A percentile compares a stretch with the other conserved stretches of the same genome.
These are phyloP conservation scores for Aphanomyces cochlioides DNA, from an alignment of 352 stramenopile genomes.

Conservation along the genomic window DNA sequence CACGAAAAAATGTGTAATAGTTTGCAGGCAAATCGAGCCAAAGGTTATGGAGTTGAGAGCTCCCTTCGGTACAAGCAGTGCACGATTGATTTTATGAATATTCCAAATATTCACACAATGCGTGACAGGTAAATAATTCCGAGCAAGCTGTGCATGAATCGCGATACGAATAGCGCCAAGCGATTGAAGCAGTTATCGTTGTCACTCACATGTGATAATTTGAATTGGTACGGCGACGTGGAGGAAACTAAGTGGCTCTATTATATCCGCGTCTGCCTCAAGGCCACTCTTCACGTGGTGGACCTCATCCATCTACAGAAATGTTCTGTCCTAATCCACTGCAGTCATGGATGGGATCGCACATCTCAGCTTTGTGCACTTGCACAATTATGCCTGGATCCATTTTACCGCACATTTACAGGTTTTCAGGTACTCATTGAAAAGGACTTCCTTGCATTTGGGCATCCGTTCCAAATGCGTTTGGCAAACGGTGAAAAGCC, in stretches of 20 bases:
- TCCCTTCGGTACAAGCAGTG: constrained; percentile 93
- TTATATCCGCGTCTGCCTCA: constrained; percentile 93
- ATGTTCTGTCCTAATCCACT: constrained; percentile 76
- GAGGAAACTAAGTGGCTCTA: constrained; percentile 97
- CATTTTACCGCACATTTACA: constrained; percentile 73
- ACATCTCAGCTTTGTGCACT: constrained; percentile 79
- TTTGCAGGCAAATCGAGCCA: constrained; percentile 64
- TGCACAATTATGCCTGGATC: constrained; percentile 65
- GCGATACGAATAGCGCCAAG: constrained; percentile 50
- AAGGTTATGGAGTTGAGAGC: constrained; percentile 95
- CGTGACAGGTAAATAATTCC: constrained; percentile 75
- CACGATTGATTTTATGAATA: constrained; percentile 96
- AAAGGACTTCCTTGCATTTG: constrained; percentile 82
- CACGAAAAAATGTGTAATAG: constrained; percentile 45
- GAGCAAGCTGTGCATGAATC: not conserved
- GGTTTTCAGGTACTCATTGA: constrained; percentile 80
- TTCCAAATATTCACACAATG: constrained; percentile 99
- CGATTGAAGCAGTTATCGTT: constrained; percentile 66
- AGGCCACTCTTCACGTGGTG: constrained; percentile 87
- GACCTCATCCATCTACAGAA: constrained; percentile 88
- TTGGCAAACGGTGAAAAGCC: constrained; percentile 73
- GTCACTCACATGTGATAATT: constrained; percentile 86
- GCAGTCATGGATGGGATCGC: constrained; percentile 83
- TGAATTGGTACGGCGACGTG: constrained; percentile 88
- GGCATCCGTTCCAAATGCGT: constrained; percentile 76